Base-by-base conservation (phyloP, 495 filamentous ascomycete genomes). In the Chaetomium cochliodes region DNA sequence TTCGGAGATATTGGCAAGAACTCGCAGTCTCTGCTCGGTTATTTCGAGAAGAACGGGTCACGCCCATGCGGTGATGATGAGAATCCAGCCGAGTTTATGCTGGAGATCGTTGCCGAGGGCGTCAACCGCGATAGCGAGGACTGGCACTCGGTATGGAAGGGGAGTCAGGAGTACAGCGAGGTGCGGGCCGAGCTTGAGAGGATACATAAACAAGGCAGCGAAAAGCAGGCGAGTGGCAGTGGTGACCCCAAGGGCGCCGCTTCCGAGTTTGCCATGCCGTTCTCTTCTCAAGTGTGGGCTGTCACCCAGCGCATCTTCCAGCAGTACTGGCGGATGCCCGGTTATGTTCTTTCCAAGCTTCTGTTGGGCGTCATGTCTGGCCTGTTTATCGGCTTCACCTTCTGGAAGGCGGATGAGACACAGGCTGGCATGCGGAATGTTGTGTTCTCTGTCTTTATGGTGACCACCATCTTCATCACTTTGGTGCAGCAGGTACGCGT, bases 51-150 rank as follows among this genome's bases (percentile, higher is more conserved):
- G 26, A 89, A 93, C 64, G 91, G 92, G 33, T 86, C 86, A 5
- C 78, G 22, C 84, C 92, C 74, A 11, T 93, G 90, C 68, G 84
- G 85, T 8, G 69, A 68, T 0, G 84, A 87, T 16, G 89, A 86
- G 42, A 94, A 87, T 69, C 79, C 79, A n/a, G 91, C 91, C 5
- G 92, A 96, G 77, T 96, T 88, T 85, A 93, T 96, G 88, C 81
- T 96, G 47, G 90, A 93, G 71, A 85, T 90, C 30, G 92, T 91
- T 69, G 91, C 89, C 56, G 73, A 82, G 78, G 88, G 88, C 41
- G 50, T 61, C 39, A 73, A 72, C 68, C 47, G 55, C 66, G 64
- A 85, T 20, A 83, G 88, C 47, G 83, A 87, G 60, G 90, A 96
- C 67, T 97, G 92, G 92, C 83, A 84, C 41, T 79, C 87, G 37